Conservation (phyloP, 805 yeast genomes). For the Ogataea allantospora region DNA sequence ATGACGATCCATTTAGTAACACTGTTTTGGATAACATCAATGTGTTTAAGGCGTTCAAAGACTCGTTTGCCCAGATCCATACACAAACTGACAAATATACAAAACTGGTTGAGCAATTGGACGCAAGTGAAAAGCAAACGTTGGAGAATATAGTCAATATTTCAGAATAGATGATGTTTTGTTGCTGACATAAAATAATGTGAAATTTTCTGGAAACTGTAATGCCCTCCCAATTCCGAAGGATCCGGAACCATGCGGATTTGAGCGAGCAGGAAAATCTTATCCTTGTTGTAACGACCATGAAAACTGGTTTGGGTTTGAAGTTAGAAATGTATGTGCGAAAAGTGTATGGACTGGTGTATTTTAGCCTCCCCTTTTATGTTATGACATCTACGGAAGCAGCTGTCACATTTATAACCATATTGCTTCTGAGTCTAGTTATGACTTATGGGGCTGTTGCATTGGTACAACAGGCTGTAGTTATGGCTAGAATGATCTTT, state of each 20-base stretch:
- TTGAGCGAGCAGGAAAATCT: not conserved
- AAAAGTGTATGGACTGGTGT: conserved; percentile 16
- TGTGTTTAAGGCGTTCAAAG: conserved; percentile 64
- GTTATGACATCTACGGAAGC: conserved; percentile 24
- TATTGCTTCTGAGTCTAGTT: conserved; percentile 8
- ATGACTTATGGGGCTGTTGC: conserved; percentile 12
- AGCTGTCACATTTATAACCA: conserved; percentile 14
- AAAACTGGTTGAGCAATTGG: conserved; percentile 22
- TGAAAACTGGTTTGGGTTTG: not conserved
- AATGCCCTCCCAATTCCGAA: not conserved
- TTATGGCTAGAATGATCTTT: conserved; percentile 1
- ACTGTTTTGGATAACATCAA: conserved; percentile 78
- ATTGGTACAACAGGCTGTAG: conserved; percentile 4
- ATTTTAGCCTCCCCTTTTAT: conserved; percentile 24
- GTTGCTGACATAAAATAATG: conserved; percentile 4
- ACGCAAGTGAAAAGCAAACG: conserved; percentile 25
- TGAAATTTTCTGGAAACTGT: conserved; percentile 8
- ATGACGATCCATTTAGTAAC: conserved; percentile 78
- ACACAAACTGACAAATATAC: conserved; percentile 38
- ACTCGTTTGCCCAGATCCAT: conserved; percentile 49
- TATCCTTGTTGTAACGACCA: not conserved
- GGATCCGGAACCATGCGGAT: not conserved
- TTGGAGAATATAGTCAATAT: conserved; percentile 16
- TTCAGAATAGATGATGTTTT: conserved; percentile 8
- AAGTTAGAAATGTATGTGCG: not conserved